Percentiles rank a stretch among this genome's conserved stretches.
Evolutionary conservation across 306 rosid genomes (phyloP).

Genomic region (Malus sieversii): DNA sequence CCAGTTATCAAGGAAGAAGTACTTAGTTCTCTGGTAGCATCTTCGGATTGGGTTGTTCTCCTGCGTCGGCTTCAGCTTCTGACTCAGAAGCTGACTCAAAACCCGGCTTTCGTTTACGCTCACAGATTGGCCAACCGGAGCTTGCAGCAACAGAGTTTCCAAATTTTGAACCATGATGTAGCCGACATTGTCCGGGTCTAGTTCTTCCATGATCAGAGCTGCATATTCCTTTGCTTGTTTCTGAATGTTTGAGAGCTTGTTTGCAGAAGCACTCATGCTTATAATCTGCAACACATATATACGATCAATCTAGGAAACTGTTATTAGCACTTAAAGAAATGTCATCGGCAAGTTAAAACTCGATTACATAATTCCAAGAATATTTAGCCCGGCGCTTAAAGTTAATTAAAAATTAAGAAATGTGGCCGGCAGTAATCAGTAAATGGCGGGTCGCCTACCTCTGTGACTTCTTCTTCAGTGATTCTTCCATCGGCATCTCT

Average conservation of each 20-base stretch:
- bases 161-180: conserved; percentile 46
- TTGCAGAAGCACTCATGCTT: conserved; percentile 50
- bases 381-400: background rate
- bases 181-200: conserved; percentile 46
- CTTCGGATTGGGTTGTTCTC: conserved; percentile 29
- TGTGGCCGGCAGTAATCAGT: background rate
- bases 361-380: background rate
- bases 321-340: too few species aligned
- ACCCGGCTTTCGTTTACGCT: conserved; percentile 41
- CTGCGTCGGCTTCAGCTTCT: conserved; percentile 44
- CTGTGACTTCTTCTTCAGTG: conserved; percentile 45
- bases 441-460: conserved; percentile 22
- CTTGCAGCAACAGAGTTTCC: conserved; percentile 47
- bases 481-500: conserved; percentile 57
- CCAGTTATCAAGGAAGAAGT: conserved; percentile 48
- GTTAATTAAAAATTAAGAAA: background rate
- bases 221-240: conserved; percentile 48
- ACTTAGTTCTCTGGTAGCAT: conserved; percentile 22
- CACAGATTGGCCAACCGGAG: conserved; percentile 40
- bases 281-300: conserved; percentile 28
- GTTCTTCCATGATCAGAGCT: conserved; percentile 56
- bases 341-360: background rate
- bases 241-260: conserved; percentile 48
- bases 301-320: background rate
- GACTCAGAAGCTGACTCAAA: conserved; percentile 47